These are phyloP conservation scores for Nevesoporus exiguus DNA, from an alignment of 768 basidiomycete species.

Conservation along the genomic window DNA sequence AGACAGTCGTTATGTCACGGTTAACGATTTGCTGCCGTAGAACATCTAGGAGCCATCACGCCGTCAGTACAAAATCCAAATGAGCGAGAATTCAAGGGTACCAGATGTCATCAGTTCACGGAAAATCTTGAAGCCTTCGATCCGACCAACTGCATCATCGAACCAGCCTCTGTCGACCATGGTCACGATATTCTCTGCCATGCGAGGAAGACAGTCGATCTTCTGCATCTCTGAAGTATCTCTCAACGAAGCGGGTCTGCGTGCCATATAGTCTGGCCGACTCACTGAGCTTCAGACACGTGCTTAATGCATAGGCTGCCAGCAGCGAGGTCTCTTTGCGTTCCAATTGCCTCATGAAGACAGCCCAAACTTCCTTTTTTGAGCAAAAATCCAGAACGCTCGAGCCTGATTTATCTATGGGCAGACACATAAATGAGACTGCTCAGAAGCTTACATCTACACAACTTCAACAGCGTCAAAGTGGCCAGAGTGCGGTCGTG, in stretches of 20 bases:
- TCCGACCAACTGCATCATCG: neutral
- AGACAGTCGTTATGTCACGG: too few species aligned
- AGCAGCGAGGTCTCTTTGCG: neutral
- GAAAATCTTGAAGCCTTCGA: neutral
- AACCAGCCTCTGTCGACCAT: neutral
- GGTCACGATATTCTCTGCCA: neutral
- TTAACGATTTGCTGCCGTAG: too few species aligned
- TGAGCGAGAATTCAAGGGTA: neutral
- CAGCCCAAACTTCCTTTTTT: neutral
- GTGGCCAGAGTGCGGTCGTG: neutral
- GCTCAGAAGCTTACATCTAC: neutral
- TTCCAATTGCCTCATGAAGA: neutral
- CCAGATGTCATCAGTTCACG: neutral
- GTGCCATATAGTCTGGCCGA: neutral
- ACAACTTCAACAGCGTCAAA: neutral
- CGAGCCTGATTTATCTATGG: neutral
- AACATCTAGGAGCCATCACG: too few species aligned
- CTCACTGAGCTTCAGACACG: neutral
- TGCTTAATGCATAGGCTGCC: neutral
- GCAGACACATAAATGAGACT: neutral
- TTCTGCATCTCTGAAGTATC: neutral
- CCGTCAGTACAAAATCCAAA: too few species aligned
- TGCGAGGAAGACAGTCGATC: neutral
- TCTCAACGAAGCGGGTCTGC: neutral
- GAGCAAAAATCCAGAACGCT: neutral